Evolutionary conservation across 106 monocot genomes (phyloP).

Genomic region (Dactylorhiza incarnata): DNA sequence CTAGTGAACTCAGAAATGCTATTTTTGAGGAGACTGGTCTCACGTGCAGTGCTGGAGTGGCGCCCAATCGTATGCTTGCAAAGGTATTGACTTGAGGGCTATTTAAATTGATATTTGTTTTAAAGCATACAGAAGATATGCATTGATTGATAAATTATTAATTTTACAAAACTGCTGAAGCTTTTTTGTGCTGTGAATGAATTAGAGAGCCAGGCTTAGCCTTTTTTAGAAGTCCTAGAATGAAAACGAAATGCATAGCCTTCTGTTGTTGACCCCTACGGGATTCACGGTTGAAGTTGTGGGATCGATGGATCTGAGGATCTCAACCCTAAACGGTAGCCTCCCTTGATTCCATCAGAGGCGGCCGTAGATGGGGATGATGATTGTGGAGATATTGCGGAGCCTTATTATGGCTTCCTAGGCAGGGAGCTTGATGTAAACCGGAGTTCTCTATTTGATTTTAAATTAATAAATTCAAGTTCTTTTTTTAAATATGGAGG

Average conservation of each 20-base stretch:
- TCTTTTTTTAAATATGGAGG: too few species aligned
- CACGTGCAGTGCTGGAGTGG: constrained; percentile 93
- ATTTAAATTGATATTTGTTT: background rate
- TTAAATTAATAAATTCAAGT: too few species aligned
- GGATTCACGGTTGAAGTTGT: too few species aligned
- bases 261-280: background rate
- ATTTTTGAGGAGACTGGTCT: constrained; percentile 89
- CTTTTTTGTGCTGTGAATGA: background rate
- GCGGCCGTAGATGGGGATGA: too few species aligned
- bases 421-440: too few species aligned
- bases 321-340: too few species aligned
- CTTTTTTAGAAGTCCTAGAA: background rate
- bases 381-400: too few species aligned
- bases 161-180: background rate
- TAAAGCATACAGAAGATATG: background rate
- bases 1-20: constrained; percentile 58
- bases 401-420: too few species aligned
- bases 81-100: constrained; percentile 40
- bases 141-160: constrained; percentile 2
- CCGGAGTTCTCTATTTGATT: too few species aligned
- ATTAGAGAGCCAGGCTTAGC: background rate
- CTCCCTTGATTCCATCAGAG: too few species aligned
- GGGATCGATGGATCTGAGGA: too few species aligned
- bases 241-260: background rate
- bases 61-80: constrained; percentile 91